Conservation (phyloP, 805 yeast genomes). For the Wickerhamomyces pijperi region DNA sequence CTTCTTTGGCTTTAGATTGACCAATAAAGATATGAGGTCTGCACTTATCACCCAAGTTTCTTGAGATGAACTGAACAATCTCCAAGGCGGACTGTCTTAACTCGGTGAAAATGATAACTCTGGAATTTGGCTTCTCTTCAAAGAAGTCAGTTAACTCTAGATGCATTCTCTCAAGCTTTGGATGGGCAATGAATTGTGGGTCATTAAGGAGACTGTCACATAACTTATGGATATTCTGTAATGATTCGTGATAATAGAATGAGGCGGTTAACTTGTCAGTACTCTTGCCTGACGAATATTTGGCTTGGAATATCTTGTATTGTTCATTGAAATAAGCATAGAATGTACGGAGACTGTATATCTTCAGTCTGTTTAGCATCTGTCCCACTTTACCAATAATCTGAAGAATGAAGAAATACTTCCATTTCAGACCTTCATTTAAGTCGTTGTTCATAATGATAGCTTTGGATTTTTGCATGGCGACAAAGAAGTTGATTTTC, state of each 20-base stretch:
- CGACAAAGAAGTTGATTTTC: constrained; percentile 56
- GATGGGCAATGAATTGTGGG: constrained; percentile 45
- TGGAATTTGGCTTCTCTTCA: constrained; percentile 35
- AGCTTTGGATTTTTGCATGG: constrained; percentile 57
- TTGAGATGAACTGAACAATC: constrained; percentile 56
- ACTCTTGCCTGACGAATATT: constrained; percentile 47
- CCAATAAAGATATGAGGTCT: constrained; percentile 88
- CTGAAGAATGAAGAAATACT: constrained; percentile 48
- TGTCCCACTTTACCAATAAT: constrained; percentile 64
- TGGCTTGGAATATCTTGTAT: constrained; percentile 44
- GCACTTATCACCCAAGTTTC: constrained; percentile 22
- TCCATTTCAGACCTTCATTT: constrained; percentile 68
- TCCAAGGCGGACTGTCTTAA: constrained; percentile 85
- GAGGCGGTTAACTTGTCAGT: constrained; percentile 51
- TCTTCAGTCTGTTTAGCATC: constrained; percentile 53
- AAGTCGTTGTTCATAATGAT: constrained; percentile 40
- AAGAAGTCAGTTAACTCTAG: constrained; percentile 51
- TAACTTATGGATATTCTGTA: constrained; percentile 30
- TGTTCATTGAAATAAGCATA: constrained; percentile 55
- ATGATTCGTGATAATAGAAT: constrained; percentile 42
- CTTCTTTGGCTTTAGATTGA: constrained; percentile 68
- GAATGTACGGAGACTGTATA: constrained; percentile 78
- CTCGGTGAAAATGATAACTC: constrained; percentile 83
- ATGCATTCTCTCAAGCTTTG: constrained; percentile 52
- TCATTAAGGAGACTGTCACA: constrained; percentile 34